Base-by-base conservation (phyloP, 805 yeast genomes). In the Hyphopichia homilentoma region DNA sequence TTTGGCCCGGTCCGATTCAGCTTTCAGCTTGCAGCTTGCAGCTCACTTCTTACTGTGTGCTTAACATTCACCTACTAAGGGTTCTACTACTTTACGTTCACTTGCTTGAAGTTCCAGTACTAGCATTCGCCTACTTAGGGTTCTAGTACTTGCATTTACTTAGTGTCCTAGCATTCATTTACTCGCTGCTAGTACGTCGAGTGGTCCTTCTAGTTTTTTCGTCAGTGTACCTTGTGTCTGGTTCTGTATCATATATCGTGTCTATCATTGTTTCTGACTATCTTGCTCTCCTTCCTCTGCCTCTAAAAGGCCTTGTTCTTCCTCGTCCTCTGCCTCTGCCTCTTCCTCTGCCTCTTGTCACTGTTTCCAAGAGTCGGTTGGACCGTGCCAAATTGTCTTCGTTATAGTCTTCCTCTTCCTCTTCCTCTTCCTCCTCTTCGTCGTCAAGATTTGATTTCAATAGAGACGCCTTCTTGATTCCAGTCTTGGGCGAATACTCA, bases 231-330 rank as follows among this genome's bases (percentile, higher is more conserved):
- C n/a, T n/a, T n/a, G n/a, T n/a, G n/a, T n/a, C n/a, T n/a, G n/a
- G n/a, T n/a, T n/a, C n/a, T n/a, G n/a, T n/a, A n/a, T n/a, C n/a
- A n/a, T 20, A 20, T 20, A 11, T 20, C 22, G 9, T 20, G 22
- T 20, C 11, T 20, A 20, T 20, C 9, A 8, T 20, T 11, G 7
- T 11, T 8, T 20, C 22, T 8, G 9, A 8, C 11, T 7, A 39
- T 27, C 43, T 28, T 29, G 42, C 36, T 40, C 46, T 34, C 35
- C 32, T 38, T 13, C 32, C 26, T 12, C 23, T 24, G n/a, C 32
- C 32, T 16, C 26, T 7, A 15, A 16, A 19, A 17, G 20, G 13
- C 16, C 21, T 25, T 4, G 33, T 30, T 18, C 39, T 36, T n/a
- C 41, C 35, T 32, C 25, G 16, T 26, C 29, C 12, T 7, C 7